Conservation (phyloP, 306 rosid genomes). For the Rosa persica region DNA sequence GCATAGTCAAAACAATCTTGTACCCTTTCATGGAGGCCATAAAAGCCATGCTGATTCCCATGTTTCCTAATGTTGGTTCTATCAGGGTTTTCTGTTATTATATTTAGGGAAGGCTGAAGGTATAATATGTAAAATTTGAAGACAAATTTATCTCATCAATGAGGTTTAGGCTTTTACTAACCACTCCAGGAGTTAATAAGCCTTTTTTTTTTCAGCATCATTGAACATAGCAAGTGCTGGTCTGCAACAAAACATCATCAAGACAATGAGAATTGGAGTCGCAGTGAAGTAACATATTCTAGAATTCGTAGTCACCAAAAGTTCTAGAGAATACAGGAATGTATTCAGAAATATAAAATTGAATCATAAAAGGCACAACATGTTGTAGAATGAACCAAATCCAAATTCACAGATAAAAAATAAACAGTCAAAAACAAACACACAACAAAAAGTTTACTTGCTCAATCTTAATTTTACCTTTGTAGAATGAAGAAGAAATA, state of each 20-base stretch:
- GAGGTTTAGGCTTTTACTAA: conserved; percentile 11
- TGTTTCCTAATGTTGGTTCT: conserved; percentile 89
- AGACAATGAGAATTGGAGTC: not conserved
- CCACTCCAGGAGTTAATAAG: conserved; percentile 52
- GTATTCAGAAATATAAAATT: no score
- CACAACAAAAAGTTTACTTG: no score
- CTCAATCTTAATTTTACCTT: no score
- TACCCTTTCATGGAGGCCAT: conserved; percentile 81
- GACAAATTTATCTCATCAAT: not conserved
- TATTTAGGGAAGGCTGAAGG: not conserved
- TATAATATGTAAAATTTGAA: not conserved
- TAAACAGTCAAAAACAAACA: no score
- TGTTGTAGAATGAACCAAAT: no score
- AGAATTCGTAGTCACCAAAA: not conserved
- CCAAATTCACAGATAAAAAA: no score
- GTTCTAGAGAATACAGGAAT: no score
- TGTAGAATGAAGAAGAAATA: no score
- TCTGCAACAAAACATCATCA: conserved; percentile 18
- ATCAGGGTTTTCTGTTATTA: conserved; percentile 57
- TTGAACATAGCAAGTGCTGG: conserved; percentile 48
- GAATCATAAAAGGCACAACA: no score
- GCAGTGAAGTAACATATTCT: not conserved
- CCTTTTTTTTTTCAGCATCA: conserved; percentile 50
- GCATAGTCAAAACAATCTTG: conserved; percentile 79
- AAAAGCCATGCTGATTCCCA: conserved; percentile 88